These are phyloP conservation scores for Effrenium voratum DNA, from an alignment of 73 alveolate species.

Conservation along the genomic window DNA sequence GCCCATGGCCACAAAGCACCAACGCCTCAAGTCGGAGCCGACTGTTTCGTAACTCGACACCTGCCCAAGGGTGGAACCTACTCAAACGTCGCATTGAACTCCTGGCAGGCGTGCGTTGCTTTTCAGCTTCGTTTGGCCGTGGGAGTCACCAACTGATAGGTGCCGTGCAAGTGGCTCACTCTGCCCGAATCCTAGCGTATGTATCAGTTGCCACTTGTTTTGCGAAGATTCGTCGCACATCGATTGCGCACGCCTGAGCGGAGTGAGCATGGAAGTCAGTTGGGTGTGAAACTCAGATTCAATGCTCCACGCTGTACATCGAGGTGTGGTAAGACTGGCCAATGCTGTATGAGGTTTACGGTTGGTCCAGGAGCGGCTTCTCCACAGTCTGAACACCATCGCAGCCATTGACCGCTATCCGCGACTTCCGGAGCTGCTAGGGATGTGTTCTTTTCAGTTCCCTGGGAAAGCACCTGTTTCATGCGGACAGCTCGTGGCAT, in stretches of 20 bases:
- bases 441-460: not conserved
- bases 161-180: conserved; percentile 39
- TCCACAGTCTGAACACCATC: conserved; percentile 23
- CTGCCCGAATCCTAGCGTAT: not conserved
- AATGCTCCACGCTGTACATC: conserved; percentile 42
- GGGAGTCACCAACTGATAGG: not conserved
- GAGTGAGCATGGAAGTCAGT: too few species aligned
- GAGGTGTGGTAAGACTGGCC: conserved; percentile 4
- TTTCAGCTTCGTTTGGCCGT: not conserved
- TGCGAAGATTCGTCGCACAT: not conserved
- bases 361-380: conserved; percentile 22
- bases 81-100: conserved; percentile 47
- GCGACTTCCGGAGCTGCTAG: not conserved
- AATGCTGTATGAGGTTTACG: not conserved
- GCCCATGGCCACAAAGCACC: too few species aligned
- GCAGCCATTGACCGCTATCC: conserved; percentile 64
- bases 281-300: not conserved
- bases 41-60: too few species aligned
- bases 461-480: too few species aligned
- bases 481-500: not conserved
- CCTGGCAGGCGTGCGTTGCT: not conserved
- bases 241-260: too few species aligned
- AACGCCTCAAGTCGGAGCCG: too few species aligned
- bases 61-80: conserved; percentile 79
- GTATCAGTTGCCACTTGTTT: too few species aligned